Base-by-base conservation (phyloP, 1,284 basidiomycete species). In the Ustilago sp. region DNA sequence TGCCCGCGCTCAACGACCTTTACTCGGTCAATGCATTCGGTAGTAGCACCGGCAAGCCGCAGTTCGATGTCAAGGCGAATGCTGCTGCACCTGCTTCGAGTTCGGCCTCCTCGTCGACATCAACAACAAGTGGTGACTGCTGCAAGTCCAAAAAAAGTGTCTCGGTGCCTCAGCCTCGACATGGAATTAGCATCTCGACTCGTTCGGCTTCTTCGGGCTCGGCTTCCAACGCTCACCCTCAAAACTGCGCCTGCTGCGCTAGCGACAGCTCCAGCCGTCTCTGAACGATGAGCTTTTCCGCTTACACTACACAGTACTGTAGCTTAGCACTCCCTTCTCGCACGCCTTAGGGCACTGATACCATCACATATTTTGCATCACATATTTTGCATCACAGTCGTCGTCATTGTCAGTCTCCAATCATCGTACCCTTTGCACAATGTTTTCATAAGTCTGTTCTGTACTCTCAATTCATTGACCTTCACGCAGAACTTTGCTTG, bases 1-100 rank as follows among this genome's bases (percentile, higher is more conserved):
- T 96, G 19, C 93, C 93, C 5, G 90, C 90, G 8, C 89, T 88
- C 48, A 88, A 88, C 60, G 69, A 72, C 19, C 69, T 64, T 4
- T 67, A 63, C 63, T 72, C 69, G 47, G 53, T 43, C 47, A 73
- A 52, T 34, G 70, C 70, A 3, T 73, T 73, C 28, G 68, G 68
- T 12, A 62, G 59, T 54, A 66, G 61, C 50, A 59, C 43, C 31
- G 63, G 53, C 34, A 66, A 72, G 60, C 51, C 69, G 19, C 55
- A 59, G 28, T 28, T 63, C 9, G 69, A 67, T 3, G 59, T 63
- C 31, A 48, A 59, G 54, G 31, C 63, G 1, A 71, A 62, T 7
- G 17, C 63, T 17, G 59, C 68, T 7, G 68, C 68, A 19, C 68
- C 68, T 35, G 61, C 68, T 13, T 60, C 58, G n/a, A 61, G 54